Evolutionary conservation across 257 asterid species (phyloP).

Genomic region (Ajuga chamaepitys): DNA sequence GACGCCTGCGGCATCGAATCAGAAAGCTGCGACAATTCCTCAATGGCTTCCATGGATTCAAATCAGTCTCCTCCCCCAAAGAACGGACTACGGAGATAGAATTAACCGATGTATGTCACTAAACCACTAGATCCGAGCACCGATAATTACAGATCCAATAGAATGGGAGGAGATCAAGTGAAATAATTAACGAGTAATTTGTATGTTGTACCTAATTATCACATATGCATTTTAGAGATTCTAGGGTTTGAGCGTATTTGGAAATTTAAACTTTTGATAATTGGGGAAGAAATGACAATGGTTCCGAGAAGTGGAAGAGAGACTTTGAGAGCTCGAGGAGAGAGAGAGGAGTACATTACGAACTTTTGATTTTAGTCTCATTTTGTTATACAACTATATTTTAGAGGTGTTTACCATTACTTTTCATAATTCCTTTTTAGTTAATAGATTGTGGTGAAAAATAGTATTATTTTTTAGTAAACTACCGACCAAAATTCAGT

Average conservation of each 20-base stretch:
- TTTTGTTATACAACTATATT: too few relatives aligned
- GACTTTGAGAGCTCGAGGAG: too few relatives aligned
- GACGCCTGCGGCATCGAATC: constrained; percentile 93
- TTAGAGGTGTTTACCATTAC: too few relatives aligned
- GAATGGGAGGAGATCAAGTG: constrained; percentile 31
- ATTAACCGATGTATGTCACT: too few relatives aligned
- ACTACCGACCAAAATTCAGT: too few relatives aligned
- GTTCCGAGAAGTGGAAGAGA: constrained; percentile 13
- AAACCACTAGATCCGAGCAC: constrained; percentile 40
- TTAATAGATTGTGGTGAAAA: too few relatives aligned
- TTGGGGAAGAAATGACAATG: constrained; percentile 3
- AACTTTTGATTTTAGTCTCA: too few relatives aligned
- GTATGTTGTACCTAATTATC: not conserved
- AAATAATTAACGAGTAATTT: not conserved
- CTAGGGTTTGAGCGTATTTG: constrained; percentile 32
- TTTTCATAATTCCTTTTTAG: too few relatives aligned
- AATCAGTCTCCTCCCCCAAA: too few relatives aligned
- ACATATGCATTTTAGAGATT: not conserved
- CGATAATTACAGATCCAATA: constrained; percentile 31
- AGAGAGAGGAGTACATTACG: too few relatives aligned
- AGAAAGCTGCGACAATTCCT: constrained; percentile 83
- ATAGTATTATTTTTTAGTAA: too few relatives aligned
- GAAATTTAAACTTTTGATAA: constrained; percentile 34
- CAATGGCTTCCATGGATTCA: constrained; percentile 54
- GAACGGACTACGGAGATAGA: too few relatives aligned